These are phyloP conservation scores for Cladosporium sp. DNA, from an alignment of 2,329 filamentous ascomycete species.

Conservation along the genomic window DNA sequence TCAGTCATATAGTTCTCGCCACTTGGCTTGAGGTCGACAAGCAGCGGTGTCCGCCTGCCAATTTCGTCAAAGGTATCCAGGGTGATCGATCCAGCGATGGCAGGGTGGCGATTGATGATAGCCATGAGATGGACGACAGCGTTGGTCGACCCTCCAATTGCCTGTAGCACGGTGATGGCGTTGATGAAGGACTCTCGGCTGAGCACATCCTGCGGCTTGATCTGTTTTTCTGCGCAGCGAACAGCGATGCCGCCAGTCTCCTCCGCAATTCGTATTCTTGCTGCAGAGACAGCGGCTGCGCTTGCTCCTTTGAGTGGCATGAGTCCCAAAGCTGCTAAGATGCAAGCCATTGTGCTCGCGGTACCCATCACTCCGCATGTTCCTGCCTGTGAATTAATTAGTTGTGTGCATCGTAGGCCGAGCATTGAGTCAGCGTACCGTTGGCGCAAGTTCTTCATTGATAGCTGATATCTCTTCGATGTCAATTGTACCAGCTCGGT, in stretches of 20 bases:
- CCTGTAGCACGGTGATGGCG: constrained; percentile 46
- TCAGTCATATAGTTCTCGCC: constrained; percentile 57
- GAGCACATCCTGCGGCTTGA: constrained; percentile 47
- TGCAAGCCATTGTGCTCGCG: constrained; percentile 58
- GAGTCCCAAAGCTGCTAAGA: constrained; percentile 54
- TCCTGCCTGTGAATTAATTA: constrained; percentile 33
- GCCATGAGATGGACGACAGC: constrained; percentile 48
- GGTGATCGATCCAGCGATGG: constrained; percentile 46
- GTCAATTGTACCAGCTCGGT: constrained; percentile 64
- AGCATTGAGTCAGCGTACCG: constrained; percentile 42
- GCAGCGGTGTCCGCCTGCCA: constrained; percentile 47
- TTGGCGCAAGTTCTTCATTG: constrained; percentile 72
- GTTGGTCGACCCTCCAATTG: constrained; percentile 49
- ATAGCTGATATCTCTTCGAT: constrained; percentile 70
- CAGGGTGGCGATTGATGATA: constrained; percentile 52
- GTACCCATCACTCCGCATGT: constrained; percentile 61
- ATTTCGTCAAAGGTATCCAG: constrained; percentile 51
- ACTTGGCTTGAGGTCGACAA: constrained; percentile 55
- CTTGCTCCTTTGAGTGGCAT: constrained; percentile 55
- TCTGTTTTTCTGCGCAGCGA: constrained; percentile 38
- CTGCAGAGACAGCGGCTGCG: constrained; percentile 55
- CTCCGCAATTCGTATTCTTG: constrained; percentile 54
- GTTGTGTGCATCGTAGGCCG: not conserved
- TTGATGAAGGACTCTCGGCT: constrained; percentile 52
- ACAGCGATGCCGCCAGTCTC: constrained; percentile 55